These are phyloP conservation scores for Achaetomiella virescens DNA, from an alignment of 495 filamentous ascomycete genomes.

Conservation along the genomic window DNA sequence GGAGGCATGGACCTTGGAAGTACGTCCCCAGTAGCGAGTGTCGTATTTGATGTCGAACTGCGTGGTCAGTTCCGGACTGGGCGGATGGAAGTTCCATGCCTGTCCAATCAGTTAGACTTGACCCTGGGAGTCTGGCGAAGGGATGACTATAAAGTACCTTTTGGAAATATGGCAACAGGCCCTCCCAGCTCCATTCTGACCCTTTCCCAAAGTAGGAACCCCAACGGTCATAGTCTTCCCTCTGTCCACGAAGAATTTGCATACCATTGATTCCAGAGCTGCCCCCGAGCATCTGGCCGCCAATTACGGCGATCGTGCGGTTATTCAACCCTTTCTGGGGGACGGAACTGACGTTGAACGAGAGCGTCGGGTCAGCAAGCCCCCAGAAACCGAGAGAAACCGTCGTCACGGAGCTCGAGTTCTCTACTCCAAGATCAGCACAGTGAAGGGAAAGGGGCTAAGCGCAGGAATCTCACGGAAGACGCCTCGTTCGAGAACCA, in stretches of 20 bases:
- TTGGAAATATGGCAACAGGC: slow-evolving; percentile 41
- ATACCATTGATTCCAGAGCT: slow-evolving; percentile 45
- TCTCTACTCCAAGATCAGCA: not conserved
- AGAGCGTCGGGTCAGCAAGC: slow-evolving; percentile 9
- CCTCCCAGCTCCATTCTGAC: slow-evolving; percentile 39
- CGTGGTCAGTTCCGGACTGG: slow-evolving; percentile 19
- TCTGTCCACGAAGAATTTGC: slow-evolving; percentile 36
- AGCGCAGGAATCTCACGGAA: slow-evolving; percentile 5
- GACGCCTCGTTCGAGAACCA: slow-evolving; percentile 17
- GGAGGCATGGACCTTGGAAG: slow-evolving; percentile 30
- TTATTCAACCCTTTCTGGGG: slow-evolving; percentile 33
- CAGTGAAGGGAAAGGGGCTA: not conserved
- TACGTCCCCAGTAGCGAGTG: slow-evolving; percentile 33
- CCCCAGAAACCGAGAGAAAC: slow-evolving; percentile 11
- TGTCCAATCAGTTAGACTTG: slow-evolving; percentile 5
- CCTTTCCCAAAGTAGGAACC: slow-evolving; percentile 29
- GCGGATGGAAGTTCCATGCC: slow-evolving; percentile 34
- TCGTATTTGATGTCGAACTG: slow-evolving; percentile 34
- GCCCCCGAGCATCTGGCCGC: slow-evolving; percentile 38
- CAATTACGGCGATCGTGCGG: slow-evolving; percentile 25
- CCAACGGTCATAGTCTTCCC: slow-evolving; percentile 43
- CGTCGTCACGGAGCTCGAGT: slow-evolving; percentile 14
- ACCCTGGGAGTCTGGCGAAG: not conserved
- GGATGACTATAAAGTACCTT: slow-evolving; percentile 9
- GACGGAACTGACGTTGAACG: slow-evolving; percentile 35